phyloP scores from a whole-genome alignment of 331 rosid genomes.

The Quercus lobata region DNA sequence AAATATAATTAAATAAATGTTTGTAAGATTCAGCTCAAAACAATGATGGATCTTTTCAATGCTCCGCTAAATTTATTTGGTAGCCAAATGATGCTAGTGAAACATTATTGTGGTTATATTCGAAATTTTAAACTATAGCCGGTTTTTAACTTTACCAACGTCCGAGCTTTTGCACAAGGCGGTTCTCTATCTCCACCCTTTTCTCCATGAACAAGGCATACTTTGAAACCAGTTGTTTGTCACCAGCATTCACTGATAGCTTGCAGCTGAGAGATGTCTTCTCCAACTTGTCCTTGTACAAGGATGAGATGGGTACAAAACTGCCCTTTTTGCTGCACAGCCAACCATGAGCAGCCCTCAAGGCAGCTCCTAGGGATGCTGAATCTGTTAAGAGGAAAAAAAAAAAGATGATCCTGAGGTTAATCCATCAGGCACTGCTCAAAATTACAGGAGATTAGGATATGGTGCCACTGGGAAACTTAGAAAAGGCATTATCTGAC shows the following conservation, averaged over 20 bases:
- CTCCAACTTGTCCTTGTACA: conserved; percentile 67
- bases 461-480: neutral
- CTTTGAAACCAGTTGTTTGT: conserved; percentile 45
- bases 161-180: conserved; percentile 63
- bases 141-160: conserved; percentile 33
- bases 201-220: conserved; percentile 63
- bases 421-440: conserved; percentile 1
- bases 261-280: conserved; percentile 69
- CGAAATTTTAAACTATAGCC: neutral
- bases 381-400: conserved; percentile 53
- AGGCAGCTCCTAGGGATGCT: conserved; percentile 91
- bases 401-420: neutral
- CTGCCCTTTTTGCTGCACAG: conserved; percentile 61
- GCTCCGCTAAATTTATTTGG: no score
- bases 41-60: neutral
- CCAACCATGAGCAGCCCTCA: conserved; percentile 99
- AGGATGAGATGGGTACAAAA: conserved; percentile 54
- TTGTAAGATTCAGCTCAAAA: neutral
- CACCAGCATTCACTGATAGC: conserved; percentile 61
- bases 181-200: conserved; percentile 81
- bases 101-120: neutral
- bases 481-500: neutral
- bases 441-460: neutral
- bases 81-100: neutral
- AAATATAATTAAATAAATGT: neutral